Conservation (phyloP, 768 basidiomycete species). For the Kwoniella mangroviensis region DNA sequence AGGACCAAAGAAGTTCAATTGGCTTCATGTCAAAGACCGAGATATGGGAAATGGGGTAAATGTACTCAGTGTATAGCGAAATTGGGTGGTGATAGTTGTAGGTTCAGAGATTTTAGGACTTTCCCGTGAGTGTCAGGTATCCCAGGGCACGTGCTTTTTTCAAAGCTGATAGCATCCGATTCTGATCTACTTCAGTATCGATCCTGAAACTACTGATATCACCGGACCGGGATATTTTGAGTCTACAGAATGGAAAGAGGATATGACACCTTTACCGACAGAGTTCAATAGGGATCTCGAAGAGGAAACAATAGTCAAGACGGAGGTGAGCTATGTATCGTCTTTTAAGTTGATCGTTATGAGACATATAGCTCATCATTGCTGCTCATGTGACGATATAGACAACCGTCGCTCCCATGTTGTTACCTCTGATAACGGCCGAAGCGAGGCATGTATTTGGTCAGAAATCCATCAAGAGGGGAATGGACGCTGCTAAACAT, state of each 20-base stretch:
- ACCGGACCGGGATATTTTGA: conserved; percentile 44
- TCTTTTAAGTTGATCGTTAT: too few relatives aligned
- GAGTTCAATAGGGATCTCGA: conserved; percentile 41
- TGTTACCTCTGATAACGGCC: conserved; percentile 48
- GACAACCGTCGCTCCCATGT: conserved; percentile 46
- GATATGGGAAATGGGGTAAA: conserved; percentile 48
- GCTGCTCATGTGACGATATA: too few relatives aligned
- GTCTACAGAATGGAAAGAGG: conserved; percentile 33
- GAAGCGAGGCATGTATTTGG: conserved; percentile 48
- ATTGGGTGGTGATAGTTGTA: conserved; percentile 44
- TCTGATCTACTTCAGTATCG: conserved; percentile 34
- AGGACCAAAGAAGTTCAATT: conserved; percentile 41
- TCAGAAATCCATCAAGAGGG: conserved; percentile 42
- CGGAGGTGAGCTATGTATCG: conserved; percentile 49
- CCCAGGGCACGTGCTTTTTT: not conserved
- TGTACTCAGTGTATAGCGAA: conserved; percentile 51
- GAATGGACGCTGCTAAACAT: conserved; percentile 43
- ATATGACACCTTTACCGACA: conserved; percentile 38
- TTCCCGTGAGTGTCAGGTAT: conserved; percentile 41
- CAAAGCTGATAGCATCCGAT: conserved; percentile 1
- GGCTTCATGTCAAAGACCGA: conserved; percentile 34
- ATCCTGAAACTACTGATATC: conserved; percentile 43
- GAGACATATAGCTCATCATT: too few relatives aligned
- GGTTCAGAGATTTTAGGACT: conserved; percentile 43
- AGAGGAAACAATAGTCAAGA: conserved; percentile 33